Conservation (phyloP, 2,329 filamentous ascomycete species). For the Escovopsis sp. region DNA sequence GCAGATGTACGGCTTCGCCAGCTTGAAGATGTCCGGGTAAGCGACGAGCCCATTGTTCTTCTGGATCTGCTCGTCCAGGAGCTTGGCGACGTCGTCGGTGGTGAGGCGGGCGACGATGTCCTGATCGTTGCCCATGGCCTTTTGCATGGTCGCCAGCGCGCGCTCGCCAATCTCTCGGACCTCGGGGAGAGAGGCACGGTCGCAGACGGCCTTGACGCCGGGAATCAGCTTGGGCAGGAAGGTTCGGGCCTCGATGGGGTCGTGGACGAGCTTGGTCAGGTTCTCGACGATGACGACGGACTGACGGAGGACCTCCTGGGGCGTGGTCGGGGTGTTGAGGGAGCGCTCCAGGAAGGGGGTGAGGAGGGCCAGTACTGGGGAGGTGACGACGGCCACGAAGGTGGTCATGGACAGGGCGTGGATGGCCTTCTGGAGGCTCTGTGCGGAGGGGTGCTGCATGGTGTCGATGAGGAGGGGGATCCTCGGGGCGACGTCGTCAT, state of each 20-base stretch:
- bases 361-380: conserved; percentile 82
- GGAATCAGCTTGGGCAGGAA: conserved; percentile 92
- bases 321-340: conserved; percentile 77
- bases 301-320: conserved; percentile 88
- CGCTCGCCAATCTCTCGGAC: conserved; percentile 80
- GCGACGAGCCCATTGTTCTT: conserved; percentile 47
- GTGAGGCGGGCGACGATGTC: conserved; percentile 52
- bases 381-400: conserved; percentile 94
- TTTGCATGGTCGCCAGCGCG: conserved; percentile 75
- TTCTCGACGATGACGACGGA: conserved; percentile 96
- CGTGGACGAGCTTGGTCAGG: conserved; percentile 93
- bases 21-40: conserved; percentile 47
- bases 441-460: conserved; percentile 83
- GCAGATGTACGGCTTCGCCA: conserved; percentile 59
- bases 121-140: conserved; percentile 70
- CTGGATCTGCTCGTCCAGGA: conserved; percentile 65
- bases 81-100: conserved; percentile 56
- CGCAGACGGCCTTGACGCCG: conserved; percentile 77
- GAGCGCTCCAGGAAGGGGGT: conserved; percentile 91
- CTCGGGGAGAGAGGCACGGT: conserved; percentile 83
- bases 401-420: conserved; percentile 94
- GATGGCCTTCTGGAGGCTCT: conserved; percentile 87
- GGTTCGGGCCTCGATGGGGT: conserved; percentile 80
- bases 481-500: conserved; percentile 88
- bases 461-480: conserved; percentile 87